Evolutionary conservation across 2,329 filamentous ascomycete species (phyloP).

Genomic region (Fusarium cicatricum): DNA sequence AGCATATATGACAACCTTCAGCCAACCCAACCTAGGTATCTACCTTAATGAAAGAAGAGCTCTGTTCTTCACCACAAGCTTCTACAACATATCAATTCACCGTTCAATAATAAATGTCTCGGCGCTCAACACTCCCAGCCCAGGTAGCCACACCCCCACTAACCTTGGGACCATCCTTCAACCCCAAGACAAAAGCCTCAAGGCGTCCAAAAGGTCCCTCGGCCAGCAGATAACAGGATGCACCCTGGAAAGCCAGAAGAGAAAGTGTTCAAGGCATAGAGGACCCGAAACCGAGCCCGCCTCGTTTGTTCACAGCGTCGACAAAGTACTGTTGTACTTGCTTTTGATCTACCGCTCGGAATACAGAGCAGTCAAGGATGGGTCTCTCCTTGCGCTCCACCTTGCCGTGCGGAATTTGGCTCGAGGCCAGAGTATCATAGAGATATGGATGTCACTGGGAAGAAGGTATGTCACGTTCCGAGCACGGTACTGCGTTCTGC

Average conservation of each 20-base stretch:
- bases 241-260: constrained; percentile 52
- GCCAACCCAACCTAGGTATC: no score
- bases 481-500: neutral
- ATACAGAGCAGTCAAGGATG: constrained; percentile 80
- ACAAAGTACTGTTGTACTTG: constrained; percentile 29
- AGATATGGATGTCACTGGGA: constrained; percentile 5
- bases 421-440: neutral
- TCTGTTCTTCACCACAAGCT: no score
- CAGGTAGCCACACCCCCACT: constrained; percentile 40
- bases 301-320: constrained; percentile 41
- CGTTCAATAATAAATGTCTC: constrained; percentile 50
- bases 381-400: constrained; percentile 80
- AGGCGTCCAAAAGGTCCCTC: constrained; percentile 12
- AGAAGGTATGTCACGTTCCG: constrained; percentile 6
- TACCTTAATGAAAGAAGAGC: no score
- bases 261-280: no score
- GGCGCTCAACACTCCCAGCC: constrained; percentile 50
- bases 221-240: constrained; percentile 50
- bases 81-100: neutral
- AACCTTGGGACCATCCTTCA: constrained; percentile 15
- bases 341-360: constrained; percentile 73
- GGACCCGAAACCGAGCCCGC: constrained; percentile 28
- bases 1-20: no score
- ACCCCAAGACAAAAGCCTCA: constrained; percentile 7
- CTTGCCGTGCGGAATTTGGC: constrained; percentile 69